Evolutionary conservation across 2,329 filamentous ascomycete species (phyloP).

Genomic region (Karstenula rhodostoma): DNA sequence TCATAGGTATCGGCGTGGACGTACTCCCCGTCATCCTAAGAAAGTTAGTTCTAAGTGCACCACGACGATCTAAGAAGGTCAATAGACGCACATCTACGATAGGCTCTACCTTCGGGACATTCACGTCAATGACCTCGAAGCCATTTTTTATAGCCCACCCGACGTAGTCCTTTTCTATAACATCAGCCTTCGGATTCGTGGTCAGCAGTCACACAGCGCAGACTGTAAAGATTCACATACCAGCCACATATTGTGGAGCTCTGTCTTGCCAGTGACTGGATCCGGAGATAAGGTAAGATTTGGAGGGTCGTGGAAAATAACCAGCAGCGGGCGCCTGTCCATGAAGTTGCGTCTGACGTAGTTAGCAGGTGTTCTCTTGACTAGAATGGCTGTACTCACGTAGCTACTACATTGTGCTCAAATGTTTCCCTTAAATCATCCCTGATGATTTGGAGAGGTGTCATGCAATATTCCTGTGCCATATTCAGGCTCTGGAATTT

Average conservation of each 20-base stretch:
- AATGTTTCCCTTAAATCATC: conserved; percentile 77
- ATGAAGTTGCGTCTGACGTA: conserved; percentile 67
- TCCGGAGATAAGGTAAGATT: conserved; percentile 53
- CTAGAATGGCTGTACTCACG: conserved; percentile 53
- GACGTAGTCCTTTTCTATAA: conserved; percentile 79
- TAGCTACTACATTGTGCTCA: conserved; percentile 85
- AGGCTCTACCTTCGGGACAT: conserved; percentile 81
- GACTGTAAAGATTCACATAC: conserved; percentile 63
- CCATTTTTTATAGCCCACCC: conserved; percentile 80
- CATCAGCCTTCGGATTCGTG: conserved; percentile 72
- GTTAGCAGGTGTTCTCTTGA: conserved; percentile 15
- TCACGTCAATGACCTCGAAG: conserved; percentile 90
- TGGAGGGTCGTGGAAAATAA: conserved; percentile 89
- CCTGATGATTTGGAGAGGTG: conserved; percentile 80
- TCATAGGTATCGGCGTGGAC: conserved; percentile 58
- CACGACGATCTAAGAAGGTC: not conserved
- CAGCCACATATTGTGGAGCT: conserved; percentile 86
- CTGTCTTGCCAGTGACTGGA: conserved; percentile 70
- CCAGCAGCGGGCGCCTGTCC: conserved; percentile 71
- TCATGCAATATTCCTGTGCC: conserved; percentile 77
- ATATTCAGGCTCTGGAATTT: conserved; percentile 76
- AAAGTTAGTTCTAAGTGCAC: conserved; percentile 14
- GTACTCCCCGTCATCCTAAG: conserved; percentile 44
- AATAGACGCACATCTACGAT: conserved; percentile 62
- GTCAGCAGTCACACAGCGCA: conserved; percentile 53